These are phyloP conservation scores for Bipolaris zeicola DNA, from an alignment of 2,329 filamentous ascomycete genomes.

Conservation along the genomic window DNA sequence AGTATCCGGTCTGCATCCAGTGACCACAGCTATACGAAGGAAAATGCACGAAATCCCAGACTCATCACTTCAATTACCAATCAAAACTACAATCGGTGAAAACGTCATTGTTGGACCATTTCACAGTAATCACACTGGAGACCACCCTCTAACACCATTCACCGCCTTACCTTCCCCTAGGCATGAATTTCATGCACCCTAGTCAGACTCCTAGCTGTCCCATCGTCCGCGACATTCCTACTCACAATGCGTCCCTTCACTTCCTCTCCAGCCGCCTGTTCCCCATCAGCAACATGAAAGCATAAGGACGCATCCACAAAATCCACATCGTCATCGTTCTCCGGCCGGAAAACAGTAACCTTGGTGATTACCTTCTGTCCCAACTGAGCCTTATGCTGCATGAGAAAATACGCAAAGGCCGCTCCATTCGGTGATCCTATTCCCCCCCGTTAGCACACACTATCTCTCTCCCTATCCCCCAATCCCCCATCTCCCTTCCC, in stretches of 20 bases:
- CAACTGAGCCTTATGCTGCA: slow-evolving; percentile 26
- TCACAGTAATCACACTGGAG: too few relatives aligned
- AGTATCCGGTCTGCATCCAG: too few relatives aligned
- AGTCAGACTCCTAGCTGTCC: neutral
- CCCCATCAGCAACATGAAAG: slow-evolving; percentile 19
- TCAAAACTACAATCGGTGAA: too few relatives aligned
- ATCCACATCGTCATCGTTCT: slow-evolving; percentile 15
- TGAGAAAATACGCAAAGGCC: slow-evolving; percentile 29
- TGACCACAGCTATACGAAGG: too few relatives aligned
- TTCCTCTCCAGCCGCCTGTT: neutral
- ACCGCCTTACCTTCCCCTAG: neutral
- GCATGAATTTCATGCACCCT: neutral
- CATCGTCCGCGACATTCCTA: neutral
- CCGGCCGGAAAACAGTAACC: slow-evolving; percentile 19
- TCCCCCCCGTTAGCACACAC: neutral
- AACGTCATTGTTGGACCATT: too few relatives aligned
- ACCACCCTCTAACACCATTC: too few relatives aligned
- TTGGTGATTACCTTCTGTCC: slow-evolving; percentile 24
- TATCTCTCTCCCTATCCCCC: too few relatives aligned
- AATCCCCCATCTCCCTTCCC: neutral
- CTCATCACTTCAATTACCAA: too few relatives aligned
- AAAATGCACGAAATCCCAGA: too few relatives aligned
- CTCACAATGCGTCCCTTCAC: neutral
- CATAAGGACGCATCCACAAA: slow-evolving; percentile 23
- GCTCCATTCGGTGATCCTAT: slow-evolving; percentile 27